Evolutionary conservation across 768 basidiomycete genomes (phyloP).

Genomic region (Mrakia gelida): DNA sequence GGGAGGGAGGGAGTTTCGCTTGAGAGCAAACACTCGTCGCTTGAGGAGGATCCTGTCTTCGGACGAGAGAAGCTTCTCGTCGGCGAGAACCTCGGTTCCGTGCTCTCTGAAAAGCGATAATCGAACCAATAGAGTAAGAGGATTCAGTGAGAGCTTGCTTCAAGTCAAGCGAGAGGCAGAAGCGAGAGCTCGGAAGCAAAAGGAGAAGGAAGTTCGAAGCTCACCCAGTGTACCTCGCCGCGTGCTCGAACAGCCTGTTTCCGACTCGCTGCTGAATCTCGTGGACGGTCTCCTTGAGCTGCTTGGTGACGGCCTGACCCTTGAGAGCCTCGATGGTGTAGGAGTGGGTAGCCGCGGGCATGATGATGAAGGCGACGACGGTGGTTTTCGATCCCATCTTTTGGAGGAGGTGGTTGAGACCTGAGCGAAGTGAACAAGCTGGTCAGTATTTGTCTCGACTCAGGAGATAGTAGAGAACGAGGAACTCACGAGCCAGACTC

Average conservation of each 20-base stretch:
- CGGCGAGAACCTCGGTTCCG: slow-evolving; percentile 64
- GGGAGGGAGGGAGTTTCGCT: slow-evolving; percentile 88
- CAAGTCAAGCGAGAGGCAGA: not conserved
- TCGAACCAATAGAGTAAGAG: not conserved
- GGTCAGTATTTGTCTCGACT: slow-evolving; percentile 9
- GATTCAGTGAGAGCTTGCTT: not conserved
- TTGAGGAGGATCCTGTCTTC: slow-evolving; percentile 94
- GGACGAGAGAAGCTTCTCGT: slow-evolving; percentile 72
- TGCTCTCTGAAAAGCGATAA: slow-evolving; percentile 54
- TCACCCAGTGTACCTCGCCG: slow-evolving; percentile 84
- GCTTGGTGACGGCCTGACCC: slow-evolving; percentile 94
- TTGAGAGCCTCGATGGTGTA: slow-evolving; percentile 98
- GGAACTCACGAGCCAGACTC: slow-evolving; percentile 67
- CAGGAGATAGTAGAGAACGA: slow-evolving; percentile 20
- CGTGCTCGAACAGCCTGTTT: slow-evolving; percentile 85
- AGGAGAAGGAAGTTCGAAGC: slow-evolving; percentile 38
- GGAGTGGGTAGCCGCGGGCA: slow-evolving; percentile 92
- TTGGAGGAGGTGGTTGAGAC: slow-evolving; percentile 62
- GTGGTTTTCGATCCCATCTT: slow-evolving; percentile 66
- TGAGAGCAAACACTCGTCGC: slow-evolving; percentile 91
- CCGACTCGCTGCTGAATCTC: slow-evolving; percentile 94
- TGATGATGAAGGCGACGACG: slow-evolving; percentile 97
- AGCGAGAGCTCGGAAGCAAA: not conserved
- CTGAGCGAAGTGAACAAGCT: slow-evolving; percentile 34
- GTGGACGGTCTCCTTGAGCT: slow-evolving; percentile 88